Evolutionary conservation across 164 flowering plant genomes (phyloP), one percentile per base, ranked within the genome.

Genomic region (Stephania yunnanensis): DNA sequence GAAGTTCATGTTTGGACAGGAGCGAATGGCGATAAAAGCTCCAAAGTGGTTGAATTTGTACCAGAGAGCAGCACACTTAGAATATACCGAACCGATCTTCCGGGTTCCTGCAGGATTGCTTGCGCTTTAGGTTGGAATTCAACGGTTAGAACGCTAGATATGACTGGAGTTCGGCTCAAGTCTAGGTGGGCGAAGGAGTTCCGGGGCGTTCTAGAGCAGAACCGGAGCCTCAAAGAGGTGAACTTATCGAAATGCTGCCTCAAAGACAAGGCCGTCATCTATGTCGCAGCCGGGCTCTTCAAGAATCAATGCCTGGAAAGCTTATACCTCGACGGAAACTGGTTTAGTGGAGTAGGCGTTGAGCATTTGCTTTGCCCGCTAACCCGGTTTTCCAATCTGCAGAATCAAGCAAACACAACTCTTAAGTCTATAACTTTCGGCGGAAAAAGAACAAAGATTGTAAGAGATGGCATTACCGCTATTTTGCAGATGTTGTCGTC

Each of bases 121-220:
- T 83, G 89, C 78, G 86, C 98, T 36, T 74, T 95, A 15, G 97
- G 96, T 36, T 76, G 83, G 87, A 95, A 95, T 77, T 71, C 91
- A 19, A 93, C 96, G 1, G 97, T 95, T 4, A 90, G 46, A 72
- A 73, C 90, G 6, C 89, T 95, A 0, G 99, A 95, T 81, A 80
- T 95, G 91, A 86, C 94, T 0, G 98, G 99, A 17, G 87, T 93
- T 65, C 77, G 83, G 76, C 85, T 95, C 42, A 93, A 85, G 71
- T 92, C 97, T 1, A 71, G 85, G 71, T 95, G 97, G 94, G 99
- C 97, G 1, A 93, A 84, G 86, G 98, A 93, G 81, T 89, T 95
- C 69, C 74, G 93, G 66, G 86, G 85, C 83, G 96, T 87, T 72
- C 74, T 93, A 75, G 96, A 95, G 73, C 97, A 93, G 82, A 95